Conservation (phyloP, 768 basidiomycete genomes). For the Suillus occidentalis region DNA sequence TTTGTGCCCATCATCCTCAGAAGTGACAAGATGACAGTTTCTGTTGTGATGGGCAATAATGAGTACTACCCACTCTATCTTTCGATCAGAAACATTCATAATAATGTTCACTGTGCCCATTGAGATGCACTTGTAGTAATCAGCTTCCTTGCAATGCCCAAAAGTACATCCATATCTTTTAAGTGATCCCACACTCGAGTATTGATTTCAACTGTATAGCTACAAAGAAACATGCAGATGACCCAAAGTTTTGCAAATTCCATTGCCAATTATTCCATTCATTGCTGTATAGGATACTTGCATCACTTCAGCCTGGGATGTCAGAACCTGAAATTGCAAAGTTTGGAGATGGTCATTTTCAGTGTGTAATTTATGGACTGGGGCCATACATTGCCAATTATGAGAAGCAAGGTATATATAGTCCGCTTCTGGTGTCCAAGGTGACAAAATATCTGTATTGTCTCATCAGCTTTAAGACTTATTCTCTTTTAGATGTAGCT, state of each 20-base stretch:
- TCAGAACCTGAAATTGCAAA: slow-evolving; percentile 14
- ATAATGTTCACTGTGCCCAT: slow-evolving; percentile 9
- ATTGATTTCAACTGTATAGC: neutral
- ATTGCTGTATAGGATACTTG: slow-evolving; percentile 15
- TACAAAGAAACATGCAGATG: slow-evolving; percentile 8
- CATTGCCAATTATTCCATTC: slow-evolving; percentile 21
- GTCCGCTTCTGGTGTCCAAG: slow-evolving; percentile 19
- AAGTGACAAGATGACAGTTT: slow-evolving; percentile 12
- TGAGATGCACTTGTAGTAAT: slow-evolving; percentile 15
- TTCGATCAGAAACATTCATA: slow-evolving; percentile 11
- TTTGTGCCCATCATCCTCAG: slow-evolving; percentile 14
- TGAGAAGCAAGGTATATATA: slow-evolving; percentile 21
- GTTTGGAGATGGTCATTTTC: slow-evolving; percentile 21
- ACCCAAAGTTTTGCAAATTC: slow-evolving; percentile 17
- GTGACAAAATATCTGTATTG: neutral
- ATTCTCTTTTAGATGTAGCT: neutral
- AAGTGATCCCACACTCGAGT: neutral
- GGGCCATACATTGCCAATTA: slow-evolving; percentile 23
- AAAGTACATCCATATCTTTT: slow-evolving; percentile 20
- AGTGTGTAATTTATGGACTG: slow-evolving; percentile 20
- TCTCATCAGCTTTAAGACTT: neutral
- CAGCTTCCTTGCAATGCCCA: slow-evolving; percentile 32
- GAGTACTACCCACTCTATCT: slow-evolving; percentile 15
- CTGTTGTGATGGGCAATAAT: slow-evolving; percentile 7
- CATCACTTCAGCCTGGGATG: slow-evolving; percentile 15